Evolutionary conservation across 139 green algal genomes (phyloP).

Genomic region (Micractinium sp.): DNA sequence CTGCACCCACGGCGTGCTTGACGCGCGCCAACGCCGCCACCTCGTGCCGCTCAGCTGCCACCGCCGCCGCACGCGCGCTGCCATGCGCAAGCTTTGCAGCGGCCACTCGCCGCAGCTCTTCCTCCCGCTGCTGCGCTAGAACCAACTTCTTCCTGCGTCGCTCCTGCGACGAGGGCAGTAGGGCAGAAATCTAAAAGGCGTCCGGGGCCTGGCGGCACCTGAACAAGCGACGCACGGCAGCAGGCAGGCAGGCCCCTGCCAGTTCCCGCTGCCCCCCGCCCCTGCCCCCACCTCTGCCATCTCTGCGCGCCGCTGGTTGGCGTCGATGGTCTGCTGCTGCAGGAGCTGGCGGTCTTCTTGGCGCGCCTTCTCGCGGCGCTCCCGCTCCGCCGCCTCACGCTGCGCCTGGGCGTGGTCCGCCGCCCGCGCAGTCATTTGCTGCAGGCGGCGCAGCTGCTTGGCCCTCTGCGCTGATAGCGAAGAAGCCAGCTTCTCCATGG

Average conservation of each 20-base stretch:
- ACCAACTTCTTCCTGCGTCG: conserved; percentile 15
- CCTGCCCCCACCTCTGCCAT: not conserved
- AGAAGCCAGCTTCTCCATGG: conserved; percentile 13
- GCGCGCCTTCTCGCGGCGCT: not conserved
- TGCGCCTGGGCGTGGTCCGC: not conserved
- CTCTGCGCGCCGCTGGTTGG: not conserved
- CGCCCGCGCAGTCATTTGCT: not conserved
- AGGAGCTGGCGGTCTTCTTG: not conserved
- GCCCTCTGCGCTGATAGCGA: not conserved
- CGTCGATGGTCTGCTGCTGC: not conserved
- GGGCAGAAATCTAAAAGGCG: not conserved
- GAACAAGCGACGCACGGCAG: too few species aligned
- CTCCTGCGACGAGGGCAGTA: not conserved
- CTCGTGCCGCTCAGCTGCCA: not conserved
- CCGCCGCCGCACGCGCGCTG: not conserved
- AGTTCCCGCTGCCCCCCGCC: not conserved
- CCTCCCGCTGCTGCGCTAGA: not conserved
- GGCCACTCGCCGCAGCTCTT: not conserved
- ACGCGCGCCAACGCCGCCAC: not conserved
- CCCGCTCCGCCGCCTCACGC: not conserved
- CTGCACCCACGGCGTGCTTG: not conserved
- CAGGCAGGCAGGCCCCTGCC: too few species aligned
- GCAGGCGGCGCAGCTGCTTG: not conserved
- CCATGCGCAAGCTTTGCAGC: not conserved
- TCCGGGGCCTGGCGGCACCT: not conserved